Conservation (phyloP, 2,329 filamentous ascomycete species). For the Paecilomyces niveus region DNA sequence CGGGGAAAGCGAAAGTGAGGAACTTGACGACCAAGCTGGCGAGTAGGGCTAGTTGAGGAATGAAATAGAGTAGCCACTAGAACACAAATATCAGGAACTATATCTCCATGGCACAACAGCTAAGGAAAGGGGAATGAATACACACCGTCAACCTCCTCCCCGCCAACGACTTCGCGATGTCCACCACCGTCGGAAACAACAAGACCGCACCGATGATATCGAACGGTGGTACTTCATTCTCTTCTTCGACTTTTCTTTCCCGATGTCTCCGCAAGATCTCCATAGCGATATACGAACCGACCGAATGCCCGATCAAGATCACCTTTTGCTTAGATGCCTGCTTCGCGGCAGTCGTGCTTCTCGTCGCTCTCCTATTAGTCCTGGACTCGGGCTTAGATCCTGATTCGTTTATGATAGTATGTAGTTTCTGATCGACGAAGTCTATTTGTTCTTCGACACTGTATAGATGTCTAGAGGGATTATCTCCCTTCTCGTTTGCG, state of each 20-base stretch:
- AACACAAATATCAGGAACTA: not conserved
- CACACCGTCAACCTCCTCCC: conserved; percentile 46
- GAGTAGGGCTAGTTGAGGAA: conserved; percentile 32
- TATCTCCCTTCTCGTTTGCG: not conserved
- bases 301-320: conserved; percentile 65
- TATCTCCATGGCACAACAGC: not conserved
- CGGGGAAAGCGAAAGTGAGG: conserved; percentile 38
- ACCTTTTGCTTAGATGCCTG: conserved; percentile 33
- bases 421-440: conserved; percentile 38
- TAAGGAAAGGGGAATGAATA: not conserved
- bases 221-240: conserved; percentile 24
- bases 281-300: conserved; percentile 64
- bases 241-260: conserved; percentile 22
- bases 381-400: not conserved
- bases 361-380: not conserved
- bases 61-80: conserved; percentile 23
- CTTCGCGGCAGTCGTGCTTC: not conserved
- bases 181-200: conserved; percentile 67
- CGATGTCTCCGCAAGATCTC: conserved; percentile 58
- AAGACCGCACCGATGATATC: conserved; percentile 50
- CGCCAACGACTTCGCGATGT: conserved; percentile 57
- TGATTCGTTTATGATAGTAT: conserved; percentile 24
- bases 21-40: conserved; percentile 33
- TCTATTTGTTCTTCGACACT: conserved; percentile 46
- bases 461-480: conserved; percentile 13